These are phyloP conservation scores for Paracamarosporium sp. DNA, from an alignment of 2,329 filamentous ascomycete species.

Conservation along the genomic window DNA sequence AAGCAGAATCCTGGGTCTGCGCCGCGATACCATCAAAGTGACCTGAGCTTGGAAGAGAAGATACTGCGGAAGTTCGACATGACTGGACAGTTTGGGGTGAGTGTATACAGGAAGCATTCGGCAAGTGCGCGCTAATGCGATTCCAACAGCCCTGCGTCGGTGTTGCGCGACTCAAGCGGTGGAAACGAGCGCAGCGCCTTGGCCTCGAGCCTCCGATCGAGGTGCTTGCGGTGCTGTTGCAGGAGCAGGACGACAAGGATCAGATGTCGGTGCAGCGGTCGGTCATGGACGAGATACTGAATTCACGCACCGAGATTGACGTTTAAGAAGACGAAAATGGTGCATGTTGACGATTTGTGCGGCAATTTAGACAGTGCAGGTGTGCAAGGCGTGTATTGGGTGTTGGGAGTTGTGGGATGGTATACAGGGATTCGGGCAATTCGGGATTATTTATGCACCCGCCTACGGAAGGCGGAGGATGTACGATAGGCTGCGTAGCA, in stretches of 20 bases:
- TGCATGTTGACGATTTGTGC: too few relatives aligned
- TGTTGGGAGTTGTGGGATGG: not conserved
- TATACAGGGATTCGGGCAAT: not conserved
- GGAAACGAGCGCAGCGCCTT: slow-evolving; percentile 84
- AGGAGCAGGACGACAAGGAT: slow-evolving; percentile 65
- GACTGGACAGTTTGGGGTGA: slow-evolving; percentile 87
- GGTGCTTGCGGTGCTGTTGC: slow-evolving; percentile 83
- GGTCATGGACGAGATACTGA: slow-evolving; percentile 74
- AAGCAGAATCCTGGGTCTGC: slow-evolving; percentile 72
- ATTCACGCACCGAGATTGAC: slow-evolving; percentile 52
- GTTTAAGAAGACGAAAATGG: slow-evolving; percentile 15
- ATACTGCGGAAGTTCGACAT: slow-evolving; percentile 92
- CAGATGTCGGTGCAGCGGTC: slow-evolving; percentile 67
- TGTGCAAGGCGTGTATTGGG: too few relatives aligned
- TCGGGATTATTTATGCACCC: not conserved
- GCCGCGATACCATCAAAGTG: slow-evolving; percentile 78
- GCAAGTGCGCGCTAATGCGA: slow-evolving; percentile 31
- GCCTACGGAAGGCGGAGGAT: not conserved
- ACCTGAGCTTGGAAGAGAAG: slow-evolving; percentile 77
- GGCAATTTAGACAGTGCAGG: too few relatives aligned
- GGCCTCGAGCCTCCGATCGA: slow-evolving; percentile 88
- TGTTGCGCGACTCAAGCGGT: slow-evolving; percentile 79
- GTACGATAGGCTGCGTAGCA: slow-evolving; percentile 4
- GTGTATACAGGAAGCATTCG: slow-evolving; percentile 36
- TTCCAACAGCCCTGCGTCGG: slow-evolving; percentile 82